Evolutionary conservation across 2,329 filamentous ascomycete species (phyloP).

Genomic region (Pseudogymnoascus sp.): DNA sequence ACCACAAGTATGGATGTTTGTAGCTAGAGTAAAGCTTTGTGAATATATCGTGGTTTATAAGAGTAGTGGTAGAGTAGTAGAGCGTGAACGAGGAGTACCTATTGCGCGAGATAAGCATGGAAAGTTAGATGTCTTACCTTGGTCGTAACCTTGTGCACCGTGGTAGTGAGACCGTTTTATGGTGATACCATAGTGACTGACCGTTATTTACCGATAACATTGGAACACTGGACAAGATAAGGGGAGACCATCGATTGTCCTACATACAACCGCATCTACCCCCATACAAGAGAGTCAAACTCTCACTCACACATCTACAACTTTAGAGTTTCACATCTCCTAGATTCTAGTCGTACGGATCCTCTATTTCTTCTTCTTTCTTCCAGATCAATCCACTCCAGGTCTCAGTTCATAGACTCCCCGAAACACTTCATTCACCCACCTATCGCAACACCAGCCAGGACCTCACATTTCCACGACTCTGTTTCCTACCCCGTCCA

Average conservation of each 20-base stretch:
- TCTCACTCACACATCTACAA: background rate
- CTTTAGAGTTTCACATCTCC: background rate
- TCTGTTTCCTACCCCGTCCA: background rate
- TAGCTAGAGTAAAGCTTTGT: background rate
- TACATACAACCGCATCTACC: background rate
- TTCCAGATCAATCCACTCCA: background rate
- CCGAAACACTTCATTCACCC: background rate
- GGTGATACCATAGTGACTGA: background rate
- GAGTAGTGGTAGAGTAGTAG: background rate
- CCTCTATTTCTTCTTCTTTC: background rate
- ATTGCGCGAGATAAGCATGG: background rate
- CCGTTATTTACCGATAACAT: constrained; percentile 7
- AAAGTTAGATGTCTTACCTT: background rate
- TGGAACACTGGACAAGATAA: background rate
- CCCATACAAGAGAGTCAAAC: background rate
- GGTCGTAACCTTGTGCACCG: background rate
- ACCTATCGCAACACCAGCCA: background rate
- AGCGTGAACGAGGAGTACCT: background rate
- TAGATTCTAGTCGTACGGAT: background rate
- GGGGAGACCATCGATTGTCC: constrained; percentile 1
- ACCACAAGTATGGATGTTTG: background rate
- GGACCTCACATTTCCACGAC: background rate
- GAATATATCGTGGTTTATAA: background rate
- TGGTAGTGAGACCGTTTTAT: background rate
- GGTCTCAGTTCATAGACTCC: background rate